Evolutionary conservation across 306 rosid genomes (phyloP), one percentile per base, ranked within the genome.

Genomic region (Cicer cuneatum): DNA sequence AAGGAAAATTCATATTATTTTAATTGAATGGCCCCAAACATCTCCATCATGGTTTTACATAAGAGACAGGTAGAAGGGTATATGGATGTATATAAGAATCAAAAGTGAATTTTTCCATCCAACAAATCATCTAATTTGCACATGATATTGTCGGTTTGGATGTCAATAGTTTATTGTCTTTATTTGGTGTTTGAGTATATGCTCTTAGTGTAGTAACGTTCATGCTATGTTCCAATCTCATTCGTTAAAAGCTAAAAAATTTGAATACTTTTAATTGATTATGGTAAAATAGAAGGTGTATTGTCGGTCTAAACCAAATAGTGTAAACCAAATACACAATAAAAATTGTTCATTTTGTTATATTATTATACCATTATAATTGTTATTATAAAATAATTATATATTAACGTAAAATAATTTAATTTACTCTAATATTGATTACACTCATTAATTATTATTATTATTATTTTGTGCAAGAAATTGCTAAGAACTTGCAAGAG

Each of bases 71-170:
- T 80, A 81, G 74, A 69, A 42, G 58, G 66, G 62, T 75, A 63
- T 73, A 57, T 69, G 67, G 56, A 69, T 57, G 19, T 64, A 52
- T 15, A 41, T 15, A 5, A 42, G 58, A 19, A 71, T 70, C 49
- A 42, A 70, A 81, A 57, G 54, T 41, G 72, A 59, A 52, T 69
- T 79, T 74, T 61, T 60, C 35, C 54, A 65, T 56, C 72, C 79
- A 83, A 77, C 65, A 57, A 43, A 81, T 74, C 79, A 78, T 49
- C 81, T 5, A 63, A 70, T 56, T 81, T 84, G 85, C 88, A 84
- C 88, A 84, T 84, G 88, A 78, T 57, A 42, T 10, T 84, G 88
- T 81, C 88, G 85, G 83, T 64, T 69, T 84, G 37, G 77, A 78
- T 74, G 81, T 78, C 72, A 84, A 74, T 73, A 24, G 78, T 84